A percentile compares a stretch with the other conserved stretches of the same genome.
These are phyloP conservation scores for Backusella macrospora DNA, from an alignment of 192 early-diverging fungal genomes.

Conservation along the genomic window DNA sequence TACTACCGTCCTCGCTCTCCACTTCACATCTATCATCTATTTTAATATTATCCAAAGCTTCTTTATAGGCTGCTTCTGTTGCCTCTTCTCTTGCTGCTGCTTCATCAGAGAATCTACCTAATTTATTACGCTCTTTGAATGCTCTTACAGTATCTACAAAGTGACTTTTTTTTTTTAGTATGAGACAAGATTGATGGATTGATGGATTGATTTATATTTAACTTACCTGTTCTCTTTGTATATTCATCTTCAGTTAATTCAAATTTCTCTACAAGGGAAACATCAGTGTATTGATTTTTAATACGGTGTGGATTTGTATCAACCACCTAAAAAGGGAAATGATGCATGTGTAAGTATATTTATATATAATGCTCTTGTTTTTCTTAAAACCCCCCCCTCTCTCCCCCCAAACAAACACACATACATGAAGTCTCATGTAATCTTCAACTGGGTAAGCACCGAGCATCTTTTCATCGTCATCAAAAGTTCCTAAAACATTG, in stretches of 20 bases:
- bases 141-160: slow-evolving; percentile 78
- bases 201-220: background rate
- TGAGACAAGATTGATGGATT: background rate
- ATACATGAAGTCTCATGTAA: slow-evolving; percentile 77
- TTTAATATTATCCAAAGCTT: slow-evolving; percentile 65
- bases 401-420: background rate
- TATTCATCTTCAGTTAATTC: slow-evolving; percentile 92
- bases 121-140: slow-evolving; percentile 86
- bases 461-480: slow-evolving; percentile 69
- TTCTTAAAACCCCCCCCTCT: too few species aligned
- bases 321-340: slow-evolving; percentile 52
- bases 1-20: slow-evolving; percentile 50
- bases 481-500: slow-evolving; percentile 50
- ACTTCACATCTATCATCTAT: slow-evolving; percentile 88
- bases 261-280: slow-evolving; percentile 91
- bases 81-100: slow-evolving; percentile 43
- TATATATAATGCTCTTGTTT: background rate
- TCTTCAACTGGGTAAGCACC: slow-evolving; percentile 88
- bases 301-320: slow-evolving; percentile 69
- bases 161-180: background rate
- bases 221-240: slow-evolving; percentile 68
- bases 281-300: slow-evolving; percentile 81
- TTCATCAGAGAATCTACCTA: slow-evolving; percentile 82
- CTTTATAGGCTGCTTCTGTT: slow-evolving; percentile 31
- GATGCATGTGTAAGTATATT: background rate